A percentile compares a stretch with the other conserved stretches of the same genome.
phyloP scores from a whole-genome alignment of 192 early-diverging fungal species.

The Coemansia sp. region DNA sequence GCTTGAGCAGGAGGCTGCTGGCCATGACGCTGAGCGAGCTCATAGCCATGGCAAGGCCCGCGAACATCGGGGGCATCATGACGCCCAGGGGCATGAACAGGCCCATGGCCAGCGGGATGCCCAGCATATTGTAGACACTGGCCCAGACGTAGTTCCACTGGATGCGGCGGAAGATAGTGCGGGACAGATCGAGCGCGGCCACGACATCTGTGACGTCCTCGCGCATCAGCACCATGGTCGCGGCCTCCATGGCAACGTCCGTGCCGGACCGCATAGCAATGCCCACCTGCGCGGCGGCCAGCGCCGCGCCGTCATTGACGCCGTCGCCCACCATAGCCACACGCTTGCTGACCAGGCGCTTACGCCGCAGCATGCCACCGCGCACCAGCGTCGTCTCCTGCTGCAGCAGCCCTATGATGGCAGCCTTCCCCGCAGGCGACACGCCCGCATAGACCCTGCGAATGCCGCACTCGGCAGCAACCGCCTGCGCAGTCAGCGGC shows the following conservation, averaged over 20 bases:
- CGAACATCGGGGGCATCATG: constrained; percentile 87
- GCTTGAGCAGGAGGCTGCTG: constrained; percentile 83
- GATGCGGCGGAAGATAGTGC: constrained; percentile 84
- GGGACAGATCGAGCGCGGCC: constrained; percentile 78
- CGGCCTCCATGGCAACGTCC: constrained; percentile 95
- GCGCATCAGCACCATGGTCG: constrained; percentile 89
- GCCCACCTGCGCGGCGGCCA: constrained; percentile 84
- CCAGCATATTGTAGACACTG: constrained; percentile 83
- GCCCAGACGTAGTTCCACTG: constrained; percentile 89
- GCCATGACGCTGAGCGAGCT: constrained; percentile 90
- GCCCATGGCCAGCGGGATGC: constrained; percentile 95
- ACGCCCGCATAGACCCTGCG: constrained; percentile 85
- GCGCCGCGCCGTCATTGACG: constrained; percentile 91
- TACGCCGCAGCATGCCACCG: constrained; percentile 5
- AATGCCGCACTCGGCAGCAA: constrained; percentile 85
- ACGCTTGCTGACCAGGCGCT: constrained; percentile 16
- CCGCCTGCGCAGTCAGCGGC: constrained; percentile 74
- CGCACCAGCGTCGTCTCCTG: constrained; percentile 26
- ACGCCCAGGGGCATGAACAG: constrained; percentile 82
- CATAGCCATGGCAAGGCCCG: constrained; percentile 92
- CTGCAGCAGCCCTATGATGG: constrained; percentile 74
- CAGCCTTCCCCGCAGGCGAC: constrained; percentile 86
- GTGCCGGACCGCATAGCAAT: constrained; percentile 90
- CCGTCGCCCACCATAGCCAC: constrained; percentile 96
- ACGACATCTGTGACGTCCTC: constrained; percentile 86